Percentiles rank a stretch among this genome's conserved stretches.
Conservation (phyloP, 306 rosid genomes). For the Castanospermum australe region DNA sequence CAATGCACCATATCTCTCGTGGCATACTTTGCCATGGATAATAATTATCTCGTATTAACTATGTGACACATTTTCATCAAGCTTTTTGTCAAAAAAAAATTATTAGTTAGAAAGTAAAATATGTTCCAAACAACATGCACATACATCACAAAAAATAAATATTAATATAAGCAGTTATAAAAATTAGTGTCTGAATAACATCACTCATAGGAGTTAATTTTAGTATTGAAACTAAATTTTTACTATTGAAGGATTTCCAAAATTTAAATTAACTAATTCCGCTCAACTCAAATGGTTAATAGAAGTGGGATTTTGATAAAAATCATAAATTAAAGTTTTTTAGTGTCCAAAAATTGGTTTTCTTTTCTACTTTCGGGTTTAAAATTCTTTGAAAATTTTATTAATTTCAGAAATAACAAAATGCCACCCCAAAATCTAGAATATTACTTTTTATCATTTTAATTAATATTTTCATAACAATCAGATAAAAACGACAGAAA, state of each 20-base stretch:
- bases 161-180: no score
- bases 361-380: background rate
- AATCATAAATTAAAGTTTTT: no score
- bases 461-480: background rate
- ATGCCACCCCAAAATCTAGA: background rate
- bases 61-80: no score
- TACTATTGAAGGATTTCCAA: background rate
- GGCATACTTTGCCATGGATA: no score
- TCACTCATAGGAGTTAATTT: no score
- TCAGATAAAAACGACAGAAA: background rate
- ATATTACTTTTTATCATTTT: background rate
- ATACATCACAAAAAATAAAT: no score
- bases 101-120: no score
- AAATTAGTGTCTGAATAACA: no score
- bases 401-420: background rate
- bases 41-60: no score
- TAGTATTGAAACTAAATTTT: background rate
- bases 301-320: no score
- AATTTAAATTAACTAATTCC: background rate
- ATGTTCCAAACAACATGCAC: no score
- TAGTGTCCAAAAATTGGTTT: background rate
- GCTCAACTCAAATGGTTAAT: background rate
- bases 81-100: no score
- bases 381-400: background rate
- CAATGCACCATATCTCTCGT: background rate